phyloP scores from a whole-genome alignment of 2,329 filamentous ascomycete genomes.

The Hymenoscyphus infarciens region DNA sequence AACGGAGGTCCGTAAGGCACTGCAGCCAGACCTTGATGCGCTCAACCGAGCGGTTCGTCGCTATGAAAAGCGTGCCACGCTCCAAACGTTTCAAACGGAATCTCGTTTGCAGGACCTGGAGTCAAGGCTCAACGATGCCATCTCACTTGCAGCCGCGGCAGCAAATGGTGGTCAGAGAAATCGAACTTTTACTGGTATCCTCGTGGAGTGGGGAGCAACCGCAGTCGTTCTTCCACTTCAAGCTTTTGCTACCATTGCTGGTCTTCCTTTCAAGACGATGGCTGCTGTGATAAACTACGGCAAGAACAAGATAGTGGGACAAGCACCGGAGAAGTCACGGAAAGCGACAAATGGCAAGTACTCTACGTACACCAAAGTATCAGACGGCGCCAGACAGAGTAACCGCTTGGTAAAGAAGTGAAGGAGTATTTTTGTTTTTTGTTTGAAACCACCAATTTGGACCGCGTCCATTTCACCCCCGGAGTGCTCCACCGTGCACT shows the following conservation, averaged over 20 bases:
- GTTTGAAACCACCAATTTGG: not conserved
- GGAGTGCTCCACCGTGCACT: not conserved
- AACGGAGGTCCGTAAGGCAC: conserved; percentile 58
- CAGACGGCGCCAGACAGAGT: conserved; percentile 18
- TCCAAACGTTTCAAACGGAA: conserved; percentile 73
- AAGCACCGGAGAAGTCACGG: conserved; percentile 16
- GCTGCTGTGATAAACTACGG: conserved; percentile 22
- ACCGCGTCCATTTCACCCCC: not conserved
- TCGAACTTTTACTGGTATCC: conserved; percentile 22
- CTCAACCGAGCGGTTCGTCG: conserved; percentile 83
- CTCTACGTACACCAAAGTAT: conserved; percentile 14
- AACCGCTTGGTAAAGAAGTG: conserved; percentile 23
- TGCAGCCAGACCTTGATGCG: conserved; percentile 82
- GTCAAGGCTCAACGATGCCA: conserved; percentile 67
- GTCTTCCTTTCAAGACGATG: conserved; percentile 29
- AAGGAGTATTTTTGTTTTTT: not conserved
- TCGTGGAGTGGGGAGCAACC: conserved; percentile 32
- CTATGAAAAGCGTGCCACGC: conserved; percentile 83
- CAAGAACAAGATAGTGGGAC: conserved; percentile 20
- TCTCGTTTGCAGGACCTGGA: conserved; percentile 70
- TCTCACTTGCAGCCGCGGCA: conserved; percentile 76
- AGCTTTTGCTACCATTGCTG: conserved; percentile 22
- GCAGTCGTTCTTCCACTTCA: conserved; percentile 32
- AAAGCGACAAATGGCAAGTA: conserved; percentile 24
- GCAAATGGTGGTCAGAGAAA: conserved; percentile 40